These are phyloP conservation scores for Nakaseomyces bracarensis DNA, from an alignment of 1,139 yeast genomes.

Conservation along the genomic window DNA sequence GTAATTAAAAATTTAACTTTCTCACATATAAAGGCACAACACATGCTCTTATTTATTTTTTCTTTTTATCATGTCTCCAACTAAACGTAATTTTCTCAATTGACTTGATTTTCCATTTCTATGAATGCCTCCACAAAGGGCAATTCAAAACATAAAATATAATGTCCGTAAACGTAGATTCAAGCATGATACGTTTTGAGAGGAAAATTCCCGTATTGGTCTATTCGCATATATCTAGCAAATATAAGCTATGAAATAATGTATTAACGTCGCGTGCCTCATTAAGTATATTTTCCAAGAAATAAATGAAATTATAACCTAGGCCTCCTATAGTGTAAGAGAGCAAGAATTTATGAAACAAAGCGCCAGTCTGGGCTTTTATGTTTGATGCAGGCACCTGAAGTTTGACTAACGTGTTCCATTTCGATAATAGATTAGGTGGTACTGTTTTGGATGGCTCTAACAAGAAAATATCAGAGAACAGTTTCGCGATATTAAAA, in stretches of 20 bases:
- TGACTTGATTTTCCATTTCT: too few species aligned
- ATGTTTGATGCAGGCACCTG: not conserved
- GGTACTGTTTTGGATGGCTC: not conserved
- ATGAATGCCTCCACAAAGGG: too few species aligned
- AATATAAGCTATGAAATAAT: not conserved
- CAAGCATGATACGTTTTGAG: too few species aligned
- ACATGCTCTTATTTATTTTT: too few species aligned
- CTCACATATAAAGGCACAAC: too few species aligned
- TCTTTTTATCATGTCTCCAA: too few species aligned
- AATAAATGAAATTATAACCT: conserved; percentile 1
- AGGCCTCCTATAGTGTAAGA: conserved; percentile 4
- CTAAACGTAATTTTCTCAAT: too few species aligned
- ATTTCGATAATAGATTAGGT: not conserved
- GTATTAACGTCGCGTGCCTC: not conserved
- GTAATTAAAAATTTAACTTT: too few species aligned
- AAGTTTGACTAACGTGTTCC: not conserved
- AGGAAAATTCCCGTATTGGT: too few species aligned
- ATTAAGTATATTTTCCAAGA: not conserved
- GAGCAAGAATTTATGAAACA: not conserved
- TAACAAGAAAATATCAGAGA: not conserved
- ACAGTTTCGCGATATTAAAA: not conserved
- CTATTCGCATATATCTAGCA: not conserved
- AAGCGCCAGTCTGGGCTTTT: not conserved
- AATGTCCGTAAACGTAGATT: too few species aligned
- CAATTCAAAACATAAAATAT: too few species aligned